Evolutionary conservation across 2,329 filamentous ascomycete genomes (phyloP), one percentile per base, ranked within the genome.

Genomic region (Albifimbria verrucaria): DNA sequence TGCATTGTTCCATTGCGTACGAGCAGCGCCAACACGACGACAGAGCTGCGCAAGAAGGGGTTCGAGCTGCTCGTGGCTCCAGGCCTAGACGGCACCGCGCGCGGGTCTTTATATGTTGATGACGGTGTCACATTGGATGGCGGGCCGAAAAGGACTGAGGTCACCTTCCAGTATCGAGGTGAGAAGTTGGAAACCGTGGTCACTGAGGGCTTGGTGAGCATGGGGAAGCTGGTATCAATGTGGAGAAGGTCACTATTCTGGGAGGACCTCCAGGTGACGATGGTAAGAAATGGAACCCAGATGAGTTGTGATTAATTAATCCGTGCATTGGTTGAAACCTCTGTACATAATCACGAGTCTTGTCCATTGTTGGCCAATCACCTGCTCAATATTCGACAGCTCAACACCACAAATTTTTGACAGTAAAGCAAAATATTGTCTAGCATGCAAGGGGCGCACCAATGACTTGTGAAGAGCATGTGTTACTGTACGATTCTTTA

Each of bases 11-110:
- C 85, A 1, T 68, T 82, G 57, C 78, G 86, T 25, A 64, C 70
- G 17, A 74, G 71, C 53, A 66, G 72, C 12, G 79, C 80, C 23
- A 84, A 83, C 70, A 89, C 86, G 2, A 89, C 86, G 1, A 77
- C 76, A 1, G 80, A 78, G 39, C 70, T 89, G 42, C 76, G 86
- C 22, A 77, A 81, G 57, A 74, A 88, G 58, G 75, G 84, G 56
- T 92, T 92, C 68, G 77, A 85, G 63, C 71, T 93, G 52, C 63
- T 92, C 26, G 77, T 93, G 43, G 85, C 88, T 0, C 78, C 87
- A 0, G 83, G 77, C 2, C 62, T 66, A 2, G 75, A 88, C 53
- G 87, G 86, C 5, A 82, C 71, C 11, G 89, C 89, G 0, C 67
- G 62, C 1, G 89, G 89, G 0, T 72, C 73, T 25, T 72, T 93